A percentile compares a stretch with the other conserved stretches of the same genome.
phyloP scores from a whole-genome alignment of 805 yeast genomes.

The Kluyveromyces aestuarii region DNA sequence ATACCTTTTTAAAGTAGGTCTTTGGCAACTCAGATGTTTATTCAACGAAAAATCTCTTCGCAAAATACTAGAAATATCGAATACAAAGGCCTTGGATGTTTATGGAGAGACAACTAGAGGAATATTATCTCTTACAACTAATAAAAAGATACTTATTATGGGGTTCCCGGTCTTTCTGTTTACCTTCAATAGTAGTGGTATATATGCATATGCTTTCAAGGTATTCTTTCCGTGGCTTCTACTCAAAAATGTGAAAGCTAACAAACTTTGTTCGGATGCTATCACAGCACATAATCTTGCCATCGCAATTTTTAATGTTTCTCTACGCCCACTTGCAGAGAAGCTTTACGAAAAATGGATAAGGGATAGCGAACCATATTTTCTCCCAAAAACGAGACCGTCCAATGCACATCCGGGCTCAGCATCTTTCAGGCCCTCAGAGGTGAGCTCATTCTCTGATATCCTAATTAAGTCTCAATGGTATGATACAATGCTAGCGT shows the following conservation, averaged over 20 bases:
- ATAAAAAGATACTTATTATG: slow-evolving; percentile 11
- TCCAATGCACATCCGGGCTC: neutral
- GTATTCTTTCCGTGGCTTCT: slow-evolving; percentile 8
- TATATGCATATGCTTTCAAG: slow-evolving; percentile 4
- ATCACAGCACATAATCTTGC: slow-evolving; percentile 4
- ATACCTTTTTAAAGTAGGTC: slow-evolving; percentile 15
- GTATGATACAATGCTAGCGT: slow-evolving; percentile 12
- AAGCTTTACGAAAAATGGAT: slow-evolving; percentile 8
- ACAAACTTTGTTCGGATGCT: neutral
- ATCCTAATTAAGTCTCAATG: slow-evolving; percentile 9
- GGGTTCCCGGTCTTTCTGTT: slow-evolving; percentile 11
- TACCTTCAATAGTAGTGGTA: slow-evolving; percentile 4
- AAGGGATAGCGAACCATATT: slow-evolving; percentile 8
- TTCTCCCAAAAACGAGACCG: slow-evolving; percentile 3
- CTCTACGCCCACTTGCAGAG: slow-evolving; percentile 8
- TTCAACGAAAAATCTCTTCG: slow-evolving; percentile 21
- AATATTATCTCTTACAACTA: slow-evolving; percentile 10
- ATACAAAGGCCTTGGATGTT: slow-evolving; percentile 23
- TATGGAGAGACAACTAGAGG: slow-evolving; percentile 18
- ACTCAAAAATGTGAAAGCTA: neutral
- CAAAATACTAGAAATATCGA: slow-evolving; percentile 15
- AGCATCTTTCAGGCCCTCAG: neutral
- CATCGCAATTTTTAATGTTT: slow-evolving; percentile 2
- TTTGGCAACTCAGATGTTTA: slow-evolving; percentile 20
- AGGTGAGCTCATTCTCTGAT: slow-evolving; percentile 5